These are phyloP conservation scores for Akanthomyces uredinophilus DNA, from an alignment of 2,329 filamentous ascomycete genomes.

Conservation along the genomic window DNA sequence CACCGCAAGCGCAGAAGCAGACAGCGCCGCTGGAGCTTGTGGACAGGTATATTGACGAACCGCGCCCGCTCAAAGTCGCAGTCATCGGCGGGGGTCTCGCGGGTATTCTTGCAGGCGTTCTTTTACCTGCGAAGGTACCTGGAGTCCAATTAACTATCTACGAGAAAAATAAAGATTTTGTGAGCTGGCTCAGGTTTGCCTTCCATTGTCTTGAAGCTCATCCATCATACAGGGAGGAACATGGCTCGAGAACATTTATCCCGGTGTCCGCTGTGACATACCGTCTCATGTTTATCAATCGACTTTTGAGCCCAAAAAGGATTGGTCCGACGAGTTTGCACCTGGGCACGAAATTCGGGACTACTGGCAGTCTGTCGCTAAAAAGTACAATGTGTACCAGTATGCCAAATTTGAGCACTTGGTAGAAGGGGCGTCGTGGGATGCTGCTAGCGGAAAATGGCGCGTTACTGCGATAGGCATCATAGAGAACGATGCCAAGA, in stretches of 20 bases:
- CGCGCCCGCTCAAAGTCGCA: constrained; percentile 29
- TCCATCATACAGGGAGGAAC: constrained; percentile 38
- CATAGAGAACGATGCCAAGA: constrained; percentile 28
- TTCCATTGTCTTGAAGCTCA: constrained; percentile 14
- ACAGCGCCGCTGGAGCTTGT: constrained; percentile 14
- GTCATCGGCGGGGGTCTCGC: constrained; percentile 34
- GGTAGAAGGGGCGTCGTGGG: constrained; percentile 54
- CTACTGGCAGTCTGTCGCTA: constrained; percentile 60
- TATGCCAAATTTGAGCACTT: constrained; percentile 49
- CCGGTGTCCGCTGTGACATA: constrained; percentile 63
- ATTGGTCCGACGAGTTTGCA: constrained; percentile 66
- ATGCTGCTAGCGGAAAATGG: constrained; percentile 48
- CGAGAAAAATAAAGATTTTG: constrained; percentile 64
- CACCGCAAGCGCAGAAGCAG: neutral
- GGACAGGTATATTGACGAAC: constrained; percentile 32
- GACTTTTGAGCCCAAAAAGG: constrained; percentile 60
- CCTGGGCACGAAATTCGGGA: constrained; percentile 60
- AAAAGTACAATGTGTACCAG: constrained; percentile 60
- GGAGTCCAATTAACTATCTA: constrained; percentile 60
- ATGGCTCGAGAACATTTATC: constrained; percentile 55
- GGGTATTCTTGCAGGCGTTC: constrained; percentile 50
- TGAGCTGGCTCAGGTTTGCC: constrained; percentile 30
- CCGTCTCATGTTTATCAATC: constrained; percentile 67
- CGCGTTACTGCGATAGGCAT: constrained; percentile 17
- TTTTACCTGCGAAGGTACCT: constrained; percentile 65